Conservation (phyloP, 768 basidiomycete species). For the Trichaptum fuscoviolaceum region DNA sequence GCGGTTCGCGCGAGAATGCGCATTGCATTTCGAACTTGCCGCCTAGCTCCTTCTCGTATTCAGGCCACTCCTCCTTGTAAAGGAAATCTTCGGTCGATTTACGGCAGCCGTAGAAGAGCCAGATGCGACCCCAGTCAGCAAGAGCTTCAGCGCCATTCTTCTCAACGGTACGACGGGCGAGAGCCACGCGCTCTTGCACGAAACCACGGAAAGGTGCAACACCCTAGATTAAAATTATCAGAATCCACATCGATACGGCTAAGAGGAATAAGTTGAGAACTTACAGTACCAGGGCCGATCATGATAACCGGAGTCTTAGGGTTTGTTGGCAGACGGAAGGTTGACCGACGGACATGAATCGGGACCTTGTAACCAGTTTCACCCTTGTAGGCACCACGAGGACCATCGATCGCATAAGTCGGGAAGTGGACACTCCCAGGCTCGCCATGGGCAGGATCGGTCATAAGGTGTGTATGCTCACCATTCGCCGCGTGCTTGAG, state of each 20-base stretch:
- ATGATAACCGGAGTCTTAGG: constrained; percentile 99
- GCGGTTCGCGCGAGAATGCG: constrained; percentile 86
- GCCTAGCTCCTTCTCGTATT: constrained; percentile 78
- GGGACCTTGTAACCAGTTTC: constrained; percentile 78
- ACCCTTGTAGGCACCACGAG: constrained; percentile 75
- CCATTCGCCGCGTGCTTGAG: constrained; percentile 71
- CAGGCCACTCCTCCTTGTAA: constrained; percentile 93
- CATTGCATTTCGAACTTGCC: constrained; percentile 87
- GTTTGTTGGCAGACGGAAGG: constrained; percentile 95
- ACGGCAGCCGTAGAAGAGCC: constrained; percentile 96
- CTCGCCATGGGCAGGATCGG: constrained; percentile 26
- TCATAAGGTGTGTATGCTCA: constrained; percentile 45
- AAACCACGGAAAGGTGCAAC: constrained; percentile 99
- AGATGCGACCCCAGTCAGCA: constrained; percentile 91
- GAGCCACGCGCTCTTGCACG: constrained; percentile 94
- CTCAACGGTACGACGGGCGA: constrained; percentile 89
- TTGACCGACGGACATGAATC: constrained; percentile 91
- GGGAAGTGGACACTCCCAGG: constrained; percentile 47
- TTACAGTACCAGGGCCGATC: constrained; percentile 96
- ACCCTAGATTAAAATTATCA: constrained; percentile 49
- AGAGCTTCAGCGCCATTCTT: constrained; percentile 94
- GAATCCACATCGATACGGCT: constrained; percentile 12
- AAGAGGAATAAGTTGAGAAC: constrained; percentile 26
- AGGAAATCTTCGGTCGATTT: constrained; percentile 85
- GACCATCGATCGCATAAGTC: constrained; percentile 83